phyloP scores from a whole-genome alignment of 2,329 filamentous ascomycete species.

The Fusarium sp. region DNA sequence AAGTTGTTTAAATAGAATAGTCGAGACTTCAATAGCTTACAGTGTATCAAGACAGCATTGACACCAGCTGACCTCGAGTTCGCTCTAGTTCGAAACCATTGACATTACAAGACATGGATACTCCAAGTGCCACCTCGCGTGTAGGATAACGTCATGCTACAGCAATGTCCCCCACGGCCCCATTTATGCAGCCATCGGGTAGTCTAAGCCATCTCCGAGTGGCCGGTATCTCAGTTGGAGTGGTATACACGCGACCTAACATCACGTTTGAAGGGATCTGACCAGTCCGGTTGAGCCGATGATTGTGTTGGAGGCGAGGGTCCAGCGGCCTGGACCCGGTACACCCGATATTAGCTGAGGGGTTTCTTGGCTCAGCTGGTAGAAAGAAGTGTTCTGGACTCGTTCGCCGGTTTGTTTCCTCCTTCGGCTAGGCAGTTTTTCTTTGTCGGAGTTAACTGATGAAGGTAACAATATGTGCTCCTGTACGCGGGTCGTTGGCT shows the following conservation, averaged over 20 bases:
- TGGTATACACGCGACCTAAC: constrained; percentile 56
- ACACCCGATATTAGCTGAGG: no score
- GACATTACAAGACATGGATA: constrained; percentile 56
- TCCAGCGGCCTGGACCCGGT: no score
- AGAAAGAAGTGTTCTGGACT: no score
- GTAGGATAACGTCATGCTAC: constrained; percentile 55
- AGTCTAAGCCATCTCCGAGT: constrained; percentile 54
- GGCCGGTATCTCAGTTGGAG: constrained; percentile 54
- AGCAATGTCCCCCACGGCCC: constrained; percentile 44
- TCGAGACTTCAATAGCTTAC: no score
- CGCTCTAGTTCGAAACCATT: constrained; percentile 55
- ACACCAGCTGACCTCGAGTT: constrained; percentile 39
- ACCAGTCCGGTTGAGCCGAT: constrained; percentile 36
- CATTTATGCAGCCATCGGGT: constrained; percentile 49
- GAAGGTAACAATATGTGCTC: no score
- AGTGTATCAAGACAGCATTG: no score
- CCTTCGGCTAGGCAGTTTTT: no score
- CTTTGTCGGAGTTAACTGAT: no score
- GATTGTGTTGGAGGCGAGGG: constrained; percentile 50
- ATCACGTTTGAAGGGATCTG: neutral
- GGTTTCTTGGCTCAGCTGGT: no score
- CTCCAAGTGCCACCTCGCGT: constrained; percentile 53
- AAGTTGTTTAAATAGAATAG: no score
- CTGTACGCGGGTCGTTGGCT: no score
- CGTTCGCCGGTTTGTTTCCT: no score